These are phyloP conservation scores for Thermoascus crustaceus DNA, from an alignment of 2,329 filamentous ascomycete genomes.

Conservation along the genomic window DNA sequence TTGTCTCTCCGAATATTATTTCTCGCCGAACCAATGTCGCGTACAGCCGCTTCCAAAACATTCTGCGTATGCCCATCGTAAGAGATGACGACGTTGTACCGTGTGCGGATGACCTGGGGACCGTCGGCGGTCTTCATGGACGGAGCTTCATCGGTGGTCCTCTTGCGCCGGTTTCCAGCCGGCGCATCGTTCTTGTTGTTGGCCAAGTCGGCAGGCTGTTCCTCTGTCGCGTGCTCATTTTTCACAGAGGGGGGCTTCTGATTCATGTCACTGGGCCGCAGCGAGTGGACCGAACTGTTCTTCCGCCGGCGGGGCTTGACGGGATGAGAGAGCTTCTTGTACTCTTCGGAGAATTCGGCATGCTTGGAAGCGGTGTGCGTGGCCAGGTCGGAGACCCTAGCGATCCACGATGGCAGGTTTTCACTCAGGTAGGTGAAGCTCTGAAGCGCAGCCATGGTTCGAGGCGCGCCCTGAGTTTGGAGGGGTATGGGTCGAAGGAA, in stretches of 20 bases:
- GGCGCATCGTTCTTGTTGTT: slow-evolving; percentile 14
- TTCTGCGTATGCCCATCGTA: slow-evolving; percentile 84
- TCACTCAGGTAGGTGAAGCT: slow-evolving; percentile 39
- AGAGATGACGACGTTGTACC: slow-evolving; percentile 76
- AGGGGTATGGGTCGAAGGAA: neutral
- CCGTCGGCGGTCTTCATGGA: slow-evolving; percentile 26
- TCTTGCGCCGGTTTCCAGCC: slow-evolving; percentile 25
- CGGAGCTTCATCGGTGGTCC: slow-evolving; percentile 23
- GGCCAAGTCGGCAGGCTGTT: slow-evolving; percentile 6
- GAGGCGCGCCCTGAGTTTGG: neutral
- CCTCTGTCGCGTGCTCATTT: slow-evolving; percentile 4
- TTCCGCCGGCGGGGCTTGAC: slow-evolving; percentile 27
- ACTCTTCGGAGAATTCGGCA: slow-evolving; percentile 36
- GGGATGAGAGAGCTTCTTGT: slow-evolving; percentile 24
- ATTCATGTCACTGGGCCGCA: slow-evolving; percentile 14
- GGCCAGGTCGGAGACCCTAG: slow-evolving; percentile 34
- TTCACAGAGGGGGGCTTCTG: neutral
- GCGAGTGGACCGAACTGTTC: slow-evolving; percentile 37
- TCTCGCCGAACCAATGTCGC: slow-evolving; percentile 68
- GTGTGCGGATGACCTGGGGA: slow-evolving; percentile 54
- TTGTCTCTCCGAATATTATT: slow-evolving; percentile 83
- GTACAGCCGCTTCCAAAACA: slow-evolving; percentile 73
- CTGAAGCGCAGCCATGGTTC: slow-evolving; percentile 23
- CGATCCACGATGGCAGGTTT: slow-evolving; percentile 39
- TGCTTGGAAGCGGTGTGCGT: slow-evolving; percentile 33